Base-by-base conservation (phyloP, 371 early-diverging fungal species). In the Mucor piriformis region DNA sequence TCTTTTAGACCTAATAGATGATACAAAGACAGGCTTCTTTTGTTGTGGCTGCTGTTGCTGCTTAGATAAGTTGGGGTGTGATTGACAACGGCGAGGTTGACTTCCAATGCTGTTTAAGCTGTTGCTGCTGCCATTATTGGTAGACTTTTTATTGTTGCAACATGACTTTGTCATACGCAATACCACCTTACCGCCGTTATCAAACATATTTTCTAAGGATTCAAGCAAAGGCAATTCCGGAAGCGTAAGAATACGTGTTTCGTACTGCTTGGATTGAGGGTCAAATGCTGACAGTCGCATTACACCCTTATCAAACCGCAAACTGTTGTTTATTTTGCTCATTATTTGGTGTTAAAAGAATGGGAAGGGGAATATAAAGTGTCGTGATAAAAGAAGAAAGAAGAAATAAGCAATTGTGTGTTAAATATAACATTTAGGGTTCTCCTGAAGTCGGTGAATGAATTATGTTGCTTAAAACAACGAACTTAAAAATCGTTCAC, bases 251-350 rank as follows among this genome's bases (percentile, higher is more conserved):
- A 61, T 54, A 34, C 64, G 72, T 12, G 67, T 67, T 37, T 69
- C 55, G 29, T 63, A 60, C 20, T 66, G 53, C 18, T 67, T 64
- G 15, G 63, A 64, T 16, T 48, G 23, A n/a, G 75, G 69, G 38
- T 74, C 72, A 40, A 59, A 71, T 32, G 63, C 61, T 27, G 67
- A 74, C 7, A 74, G 24, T 40, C 52, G 52, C 75, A 71, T 66
- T 11, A 71, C 51, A 13, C 72, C 75, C 58, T 68, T 59, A 24
- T 69, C 56, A 55, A 74, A 74, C 15, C 61, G 56, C 40, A 58
- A 10, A 34, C 34, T 43, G 18, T 51, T 18, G 40, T 29, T 51
- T 44, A 35, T 44, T 10, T 44, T 34, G 20, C 44, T 54, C 25
- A 38, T 32, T 21, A 3, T 7, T 27, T 5, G 10, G 2, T 18